Evolutionary conservation across 129 eudicot genomes (phyloP).

Genomic region (Flaveria sonorensis): DNA sequence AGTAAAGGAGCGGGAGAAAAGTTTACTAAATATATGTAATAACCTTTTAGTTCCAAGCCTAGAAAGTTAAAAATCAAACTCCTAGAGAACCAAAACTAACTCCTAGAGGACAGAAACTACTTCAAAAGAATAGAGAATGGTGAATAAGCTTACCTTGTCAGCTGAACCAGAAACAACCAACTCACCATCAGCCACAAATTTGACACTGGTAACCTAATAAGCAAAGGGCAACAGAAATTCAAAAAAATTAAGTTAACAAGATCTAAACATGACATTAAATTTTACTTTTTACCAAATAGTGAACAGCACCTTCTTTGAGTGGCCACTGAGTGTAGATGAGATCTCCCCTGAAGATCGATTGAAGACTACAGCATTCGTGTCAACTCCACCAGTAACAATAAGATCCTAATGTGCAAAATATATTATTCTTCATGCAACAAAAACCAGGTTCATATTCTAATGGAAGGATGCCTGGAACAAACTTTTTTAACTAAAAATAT

Average conservation of each 20-base stretch:
- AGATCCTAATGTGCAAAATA: slow-evolving; percentile 56
- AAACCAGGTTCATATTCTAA: background rate
- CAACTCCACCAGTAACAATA: slow-evolving; percentile 89
- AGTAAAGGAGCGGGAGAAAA: background rate
- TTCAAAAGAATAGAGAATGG: background rate
- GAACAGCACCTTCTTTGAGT: slow-evolving; percentile 83
- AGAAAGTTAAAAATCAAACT: background rate
- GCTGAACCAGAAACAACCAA: slow-evolving; percentile 84
- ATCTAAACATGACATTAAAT: background rate
- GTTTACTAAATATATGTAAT: background rate
- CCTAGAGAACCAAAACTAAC: background rate
- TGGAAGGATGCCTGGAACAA: background rate
- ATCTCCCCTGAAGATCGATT: slow-evolving; percentile 82
- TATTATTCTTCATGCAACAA: slow-evolving; percentile 8
- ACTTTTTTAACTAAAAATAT: background rate
- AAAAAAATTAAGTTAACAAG: slow-evolving; percentile 8
- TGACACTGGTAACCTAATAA: slow-evolving; percentile 83
- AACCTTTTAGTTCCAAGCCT: background rate
- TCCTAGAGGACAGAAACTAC: background rate
- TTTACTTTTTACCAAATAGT: slow-evolving; percentile 21
- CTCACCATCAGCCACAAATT: slow-evolving; percentile 80
- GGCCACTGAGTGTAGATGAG: slow-evolving; percentile 91
- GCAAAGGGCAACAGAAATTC: slow-evolving; percentile 17
- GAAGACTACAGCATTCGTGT: slow-evolving; percentile 82
- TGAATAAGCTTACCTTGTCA: slow-evolving; percentile 63